Evolutionary conservation across 148 eudicot genomes (phyloP), one percentile per base, ranked within the genome.

Genomic region (Nepenthes gracilis): DNA sequence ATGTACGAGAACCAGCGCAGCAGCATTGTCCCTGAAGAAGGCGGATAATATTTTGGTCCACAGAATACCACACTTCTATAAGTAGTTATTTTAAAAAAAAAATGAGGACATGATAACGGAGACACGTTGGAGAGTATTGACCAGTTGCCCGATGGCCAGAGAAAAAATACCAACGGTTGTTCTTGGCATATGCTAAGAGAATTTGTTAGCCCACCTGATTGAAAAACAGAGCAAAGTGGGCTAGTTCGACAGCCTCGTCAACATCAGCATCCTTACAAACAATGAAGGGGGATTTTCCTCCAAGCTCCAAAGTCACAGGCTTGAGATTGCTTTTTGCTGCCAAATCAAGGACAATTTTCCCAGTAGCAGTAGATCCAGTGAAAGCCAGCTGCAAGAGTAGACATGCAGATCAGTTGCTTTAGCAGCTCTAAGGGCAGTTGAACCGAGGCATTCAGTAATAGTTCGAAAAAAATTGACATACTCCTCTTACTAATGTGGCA

Each of bases 201-300:
- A 49, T 49, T 10, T 6, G 6, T 49, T n/a, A n/a, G 12, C 37
- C 23, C 47, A 81, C 94, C 81, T 84, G 87, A 66, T 86, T 87
- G 53, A 81, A 87, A 73, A 87, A 87, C 34, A 84, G 71, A 61
- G 95, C 87, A 63, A 65, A 70, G 57, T 87, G 95, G 0, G 95
- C 95, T 7, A 79, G 72, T 66, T 87, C 95, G 43, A 84, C 95
- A 32, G 95, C 95, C 59, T 80, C 63, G 58, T 87, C 95, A 33
- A 87, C 63, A 57, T 84, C 87, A 68, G 85, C 90, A 78, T 87
- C 90, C 71, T 84, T 79, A 53, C 83, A 87, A 60, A 87, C 90
- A 67, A 87, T 87, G 67, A 87, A 84, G 36, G 95, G 87, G 36
- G 95, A 87, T 68, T 84, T 87, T 7, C 90, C 95, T 51, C 95